Conservation (phyloP, 2,329 filamentous ascomycete genomes). For the Annulohypoxylon truncatum region DNA sequence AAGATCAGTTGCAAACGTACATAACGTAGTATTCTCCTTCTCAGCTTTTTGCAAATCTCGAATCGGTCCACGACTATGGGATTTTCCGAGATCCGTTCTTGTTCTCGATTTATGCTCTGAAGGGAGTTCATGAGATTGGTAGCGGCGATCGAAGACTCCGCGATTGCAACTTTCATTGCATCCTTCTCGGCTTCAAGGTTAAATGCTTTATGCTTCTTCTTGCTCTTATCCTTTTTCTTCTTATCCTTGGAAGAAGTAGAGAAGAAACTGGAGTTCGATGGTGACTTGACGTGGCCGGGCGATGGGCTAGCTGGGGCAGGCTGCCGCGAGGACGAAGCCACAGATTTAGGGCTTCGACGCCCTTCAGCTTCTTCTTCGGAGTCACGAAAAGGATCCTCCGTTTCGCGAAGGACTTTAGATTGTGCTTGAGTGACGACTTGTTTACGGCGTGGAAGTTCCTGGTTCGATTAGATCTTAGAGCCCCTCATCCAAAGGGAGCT, state of each 20-base stretch:
- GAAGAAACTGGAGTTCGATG: constrained; percentile 54
- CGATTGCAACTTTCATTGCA: constrained; percentile 87
- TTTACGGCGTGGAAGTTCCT: constrained; percentile 75
- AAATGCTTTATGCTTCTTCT: constrained; percentile 74
- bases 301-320: constrained; percentile 52
- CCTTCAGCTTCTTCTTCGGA: constrained; percentile 69
- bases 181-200: constrained; percentile 89
- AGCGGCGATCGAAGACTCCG: constrained; percentile 88
- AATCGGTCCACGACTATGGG: constrained; percentile 79
- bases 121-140: constrained; percentile 90
- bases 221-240: constrained; percentile 63
- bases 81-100: constrained; percentile 88
- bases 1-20: constrained; percentile 55
- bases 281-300: constrained; percentile 53
- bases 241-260: constrained; percentile 61
- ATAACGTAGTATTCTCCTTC: constrained; percentile 87
- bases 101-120: constrained; percentile 90
- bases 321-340: constrained; percentile 47
- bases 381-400: constrained; percentile 76
- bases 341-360: constrained; percentile 47
- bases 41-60: constrained; percentile 85
- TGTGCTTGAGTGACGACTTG: constrained; percentile 79
- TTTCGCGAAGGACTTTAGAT: constrained; percentile 86
- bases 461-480: constrained; percentile 24
- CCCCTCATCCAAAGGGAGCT: neutral